These are phyloP conservation scores for Yarrowia divulgata DNA, from an alignment of 805 yeast species.

Conservation along the genomic window DNA sequence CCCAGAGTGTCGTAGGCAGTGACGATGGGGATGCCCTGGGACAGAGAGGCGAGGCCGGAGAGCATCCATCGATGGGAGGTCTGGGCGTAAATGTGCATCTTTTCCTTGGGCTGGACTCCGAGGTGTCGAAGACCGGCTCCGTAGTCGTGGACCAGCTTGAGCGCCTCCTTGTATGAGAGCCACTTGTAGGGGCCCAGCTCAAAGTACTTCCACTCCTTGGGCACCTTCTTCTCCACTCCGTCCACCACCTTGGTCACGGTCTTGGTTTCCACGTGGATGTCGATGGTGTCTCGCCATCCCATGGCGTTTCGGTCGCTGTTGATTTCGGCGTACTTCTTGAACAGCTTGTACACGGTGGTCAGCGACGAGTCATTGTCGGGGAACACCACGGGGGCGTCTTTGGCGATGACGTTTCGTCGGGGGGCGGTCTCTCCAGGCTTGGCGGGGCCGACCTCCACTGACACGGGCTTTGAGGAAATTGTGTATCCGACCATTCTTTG, in stretches of 20 bases:
- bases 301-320: constrained; percentile 63
- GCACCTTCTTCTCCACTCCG: constrained; percentile 73
- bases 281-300: constrained; percentile 81
- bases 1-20: constrained; percentile 97
- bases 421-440: constrained; percentile 51
- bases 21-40: constrained; percentile 84
- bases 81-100: constrained; percentile 82
- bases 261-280: constrained; percentile 78
- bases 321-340: constrained; percentile 65
- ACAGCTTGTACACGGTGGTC: constrained; percentile 72
- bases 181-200: constrained; percentile 78
- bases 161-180: constrained; percentile 66
- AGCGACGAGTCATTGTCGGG: constrained; percentile 69
- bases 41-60: constrained; percentile 75
- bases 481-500: constrained; percentile 29
- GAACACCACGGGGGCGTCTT: constrained; percentile 56
- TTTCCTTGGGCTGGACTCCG: constrained; percentile 73
- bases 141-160: constrained; percentile 56
- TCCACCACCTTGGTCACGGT: constrained; percentile 75
- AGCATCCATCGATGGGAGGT: constrained; percentile 94
- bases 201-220: constrained; percentile 87
- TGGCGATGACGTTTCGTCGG: constrained; percentile 49
- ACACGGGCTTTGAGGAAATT: constrained; percentile 41
- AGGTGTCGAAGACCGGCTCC: constrained; percentile 79
- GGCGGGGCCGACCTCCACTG: constrained; percentile 51